These are phyloP conservation scores for Phytophthora aleatoria DNA, from an alignment of 352 stramenopile genomes.

Conservation along the genomic window DNA sequence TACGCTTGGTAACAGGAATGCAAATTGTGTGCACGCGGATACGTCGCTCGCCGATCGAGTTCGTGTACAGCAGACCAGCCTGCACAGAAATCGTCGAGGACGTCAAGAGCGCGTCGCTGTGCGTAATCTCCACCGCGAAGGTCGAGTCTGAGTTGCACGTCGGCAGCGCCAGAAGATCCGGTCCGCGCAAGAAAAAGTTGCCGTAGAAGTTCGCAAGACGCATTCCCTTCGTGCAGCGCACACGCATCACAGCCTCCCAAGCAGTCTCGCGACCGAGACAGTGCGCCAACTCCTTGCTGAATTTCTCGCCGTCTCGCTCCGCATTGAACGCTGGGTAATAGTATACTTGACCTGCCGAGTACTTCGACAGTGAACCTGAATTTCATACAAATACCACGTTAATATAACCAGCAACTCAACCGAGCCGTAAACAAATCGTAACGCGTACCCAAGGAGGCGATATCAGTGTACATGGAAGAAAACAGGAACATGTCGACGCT, in stretches of 20 bases:
- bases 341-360: conserved; percentile 96
- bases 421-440: background rate
- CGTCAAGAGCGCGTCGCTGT: conserved; percentile 96
- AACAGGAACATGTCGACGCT: conserved; percentile 99
- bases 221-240: conserved; percentile 97
- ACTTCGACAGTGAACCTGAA: conserved; percentile 92
- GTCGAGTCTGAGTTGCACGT: conserved; percentile 96
- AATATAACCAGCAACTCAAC: background rate
- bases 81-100: conserved; percentile 96
- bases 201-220: conserved; percentile 98
- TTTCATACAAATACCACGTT: background rate
- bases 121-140: conserved; percentile 97
- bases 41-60: conserved; percentile 94
- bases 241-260: conserved; percentile 97
- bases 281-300: conserved; percentile 93
- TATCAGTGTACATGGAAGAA: conserved; percentile 95
- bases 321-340: conserved; percentile 97
- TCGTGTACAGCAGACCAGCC: conserved; percentile 98
- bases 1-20: conserved; percentile 91
- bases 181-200: conserved; percentile 98
- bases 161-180: conserved; percentile 96
- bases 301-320: conserved; percentile 92
- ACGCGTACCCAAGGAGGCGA: conserved; percentile 91
- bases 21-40: conserved; percentile 98
- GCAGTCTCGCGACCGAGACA: conserved; percentile 93